A percentile compares a stretch with the other conserved stretches of the same genome.
phyloP scores from a whole-genome alignment of 31 red algal genomes.

The Odonthalia washingtoniensis region DNA sequence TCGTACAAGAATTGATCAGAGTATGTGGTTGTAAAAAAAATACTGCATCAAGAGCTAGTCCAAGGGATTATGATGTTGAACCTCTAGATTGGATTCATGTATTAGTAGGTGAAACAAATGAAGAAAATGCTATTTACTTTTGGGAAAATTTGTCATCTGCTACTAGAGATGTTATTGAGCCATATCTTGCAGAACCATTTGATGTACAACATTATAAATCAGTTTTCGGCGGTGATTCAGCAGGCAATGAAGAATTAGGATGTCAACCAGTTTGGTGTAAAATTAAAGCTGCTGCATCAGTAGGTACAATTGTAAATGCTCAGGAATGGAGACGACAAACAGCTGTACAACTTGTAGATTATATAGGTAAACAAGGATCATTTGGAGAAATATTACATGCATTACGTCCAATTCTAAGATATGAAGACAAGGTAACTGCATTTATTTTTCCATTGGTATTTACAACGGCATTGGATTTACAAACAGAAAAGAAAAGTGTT shows the following conservation, averaged over 20 bases:
- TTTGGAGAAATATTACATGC: slow-evolving; percentile 62
- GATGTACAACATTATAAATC: slow-evolving; percentile 60
- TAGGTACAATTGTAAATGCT: slow-evolving; percentile 48
- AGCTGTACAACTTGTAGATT: slow-evolving; percentile 65
- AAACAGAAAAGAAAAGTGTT: slow-evolving; percentile 1
- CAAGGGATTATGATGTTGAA: neutral
- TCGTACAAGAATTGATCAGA: slow-evolving; percentile 91
- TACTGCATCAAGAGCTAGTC: slow-evolving; percentile 30
- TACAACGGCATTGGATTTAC: slow-evolving; percentile 48
- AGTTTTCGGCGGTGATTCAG: slow-evolving; percentile 63
- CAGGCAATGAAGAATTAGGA: slow-evolving; percentile 31
- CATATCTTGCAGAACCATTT: slow-evolving; percentile 72
- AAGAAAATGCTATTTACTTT: slow-evolving; percentile 63
- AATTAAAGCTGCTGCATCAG: slow-evolving; percentile 51
- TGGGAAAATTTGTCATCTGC: slow-evolving; percentile 66
- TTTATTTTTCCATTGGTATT: slow-evolving; percentile 76
- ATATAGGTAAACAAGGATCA: slow-evolving; percentile 59
- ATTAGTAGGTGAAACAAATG: slow-evolving; percentile 38
- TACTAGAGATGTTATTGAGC: slow-evolving; percentile 57
- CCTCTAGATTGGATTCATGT: slow-evolving; percentile 46
- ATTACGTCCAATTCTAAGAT: slow-evolving; percentile 63
- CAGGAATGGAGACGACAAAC: slow-evolving; percentile 73
- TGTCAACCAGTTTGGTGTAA: slow-evolving; percentile 74
- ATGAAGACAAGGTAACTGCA: slow-evolving; percentile 61
- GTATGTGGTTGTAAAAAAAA: slow-evolving; percentile 60